Percentiles rank a stretch among this genome's conserved stretches.
phyloP scores from a whole-genome alignment of 2,329 filamentous ascomycete species.

The Ophiocordyceps camponoti-saundersi region DNA sequence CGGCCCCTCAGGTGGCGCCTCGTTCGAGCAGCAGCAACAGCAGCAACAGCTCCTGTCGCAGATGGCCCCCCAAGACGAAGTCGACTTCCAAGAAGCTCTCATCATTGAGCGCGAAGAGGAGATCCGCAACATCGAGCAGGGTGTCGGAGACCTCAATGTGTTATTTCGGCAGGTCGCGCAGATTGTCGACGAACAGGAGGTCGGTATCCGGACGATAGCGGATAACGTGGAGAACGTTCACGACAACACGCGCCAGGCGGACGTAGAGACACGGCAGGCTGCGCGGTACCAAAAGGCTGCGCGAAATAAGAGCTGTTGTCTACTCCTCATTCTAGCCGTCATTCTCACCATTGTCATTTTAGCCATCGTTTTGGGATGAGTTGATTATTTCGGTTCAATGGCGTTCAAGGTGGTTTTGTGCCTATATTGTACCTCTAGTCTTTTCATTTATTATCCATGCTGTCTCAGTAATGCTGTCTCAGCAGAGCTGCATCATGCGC shows the following conservation, averaged over 20 bases:
- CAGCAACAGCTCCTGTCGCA: slow-evolving; percentile 59
- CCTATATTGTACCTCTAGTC: slow-evolving; percentile 3
- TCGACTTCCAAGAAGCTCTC: slow-evolving; percentile 90
- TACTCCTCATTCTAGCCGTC: slow-evolving; percentile 74
- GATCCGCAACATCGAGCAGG: slow-evolving; percentile 94
- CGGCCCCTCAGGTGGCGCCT: slow-evolving; percentile 16
- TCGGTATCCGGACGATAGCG: slow-evolving; percentile 68
- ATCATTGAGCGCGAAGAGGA: slow-evolving; percentile 95
- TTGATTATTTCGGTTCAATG: not conserved
- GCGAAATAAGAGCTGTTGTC: slow-evolving; percentile 82
- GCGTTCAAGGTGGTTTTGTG: slow-evolving; percentile 3
- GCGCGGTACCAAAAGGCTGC: slow-evolving; percentile 91
- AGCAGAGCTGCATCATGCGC: too few relatives aligned
- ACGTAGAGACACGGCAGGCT: slow-evolving; percentile 70
- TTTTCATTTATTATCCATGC: too few relatives aligned
- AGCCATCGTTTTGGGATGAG: slow-evolving; percentile 62
- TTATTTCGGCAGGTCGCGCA: slow-evolving; percentile 96
- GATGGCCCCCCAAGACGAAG: slow-evolving; percentile 79
- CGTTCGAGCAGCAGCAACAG: slow-evolving; percentile 34
- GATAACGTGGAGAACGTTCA: slow-evolving; percentile 75
- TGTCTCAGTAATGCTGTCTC: too few relatives aligned
- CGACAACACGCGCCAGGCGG: slow-evolving; percentile 69
- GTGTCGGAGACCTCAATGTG: slow-evolving; percentile 88
- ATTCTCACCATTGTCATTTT: slow-evolving; percentile 81
- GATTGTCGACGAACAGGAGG: slow-evolving; percentile 88